Conservation (phyloP, 805 yeast species). For the Barnettozyma pratensis region DNA sequence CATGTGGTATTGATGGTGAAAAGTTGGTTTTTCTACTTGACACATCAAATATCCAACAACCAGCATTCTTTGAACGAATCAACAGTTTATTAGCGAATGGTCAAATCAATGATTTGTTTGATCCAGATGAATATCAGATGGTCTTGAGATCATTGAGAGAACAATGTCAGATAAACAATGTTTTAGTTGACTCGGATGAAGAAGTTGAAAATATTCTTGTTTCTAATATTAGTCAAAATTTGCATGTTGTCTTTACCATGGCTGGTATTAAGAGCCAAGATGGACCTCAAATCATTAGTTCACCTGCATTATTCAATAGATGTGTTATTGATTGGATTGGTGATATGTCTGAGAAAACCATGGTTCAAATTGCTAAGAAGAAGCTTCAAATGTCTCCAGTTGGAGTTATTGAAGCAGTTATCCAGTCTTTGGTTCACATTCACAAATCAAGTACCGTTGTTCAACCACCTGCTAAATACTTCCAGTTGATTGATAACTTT, state of each 20-base stretch:
- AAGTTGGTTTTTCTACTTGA: conserved; percentile 69
- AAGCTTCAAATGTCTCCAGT: conserved; percentile 45
- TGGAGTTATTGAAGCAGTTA: conserved; percentile 44
- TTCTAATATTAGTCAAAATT: conserved; percentile 55
- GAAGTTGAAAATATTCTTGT: conserved; percentile 77
- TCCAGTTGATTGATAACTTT: conserved; percentile 46
- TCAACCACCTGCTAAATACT: conserved; percentile 49
- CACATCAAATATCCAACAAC: conserved; percentile 70
- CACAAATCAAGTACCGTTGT: conserved; percentile 30
- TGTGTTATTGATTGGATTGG: conserved; percentile 91
- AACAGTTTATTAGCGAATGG: conserved; percentile 91
- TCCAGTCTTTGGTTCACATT: conserved; percentile 40
- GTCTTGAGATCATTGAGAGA: conserved; percentile 53
- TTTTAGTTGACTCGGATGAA: conserved; percentile 57
- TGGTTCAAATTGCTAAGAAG: conserved; percentile 44
- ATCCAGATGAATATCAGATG: conserved; percentile 56
- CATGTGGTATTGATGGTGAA: conserved; percentile 51
- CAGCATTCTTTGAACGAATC: conserved; percentile 85
- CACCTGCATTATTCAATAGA: conserved; percentile 87
- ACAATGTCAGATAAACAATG: conserved; percentile 54
- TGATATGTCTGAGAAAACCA: conserved; percentile 57
- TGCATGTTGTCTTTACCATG: conserved; percentile 81
- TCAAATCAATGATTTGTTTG: conserved; percentile 86
- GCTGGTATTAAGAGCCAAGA: conserved; percentile 39
- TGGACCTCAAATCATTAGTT: conserved; percentile 50